Conservation (phyloP, 495 filamentous ascomycete species). For the Penicilliopsis zonata region DNA sequence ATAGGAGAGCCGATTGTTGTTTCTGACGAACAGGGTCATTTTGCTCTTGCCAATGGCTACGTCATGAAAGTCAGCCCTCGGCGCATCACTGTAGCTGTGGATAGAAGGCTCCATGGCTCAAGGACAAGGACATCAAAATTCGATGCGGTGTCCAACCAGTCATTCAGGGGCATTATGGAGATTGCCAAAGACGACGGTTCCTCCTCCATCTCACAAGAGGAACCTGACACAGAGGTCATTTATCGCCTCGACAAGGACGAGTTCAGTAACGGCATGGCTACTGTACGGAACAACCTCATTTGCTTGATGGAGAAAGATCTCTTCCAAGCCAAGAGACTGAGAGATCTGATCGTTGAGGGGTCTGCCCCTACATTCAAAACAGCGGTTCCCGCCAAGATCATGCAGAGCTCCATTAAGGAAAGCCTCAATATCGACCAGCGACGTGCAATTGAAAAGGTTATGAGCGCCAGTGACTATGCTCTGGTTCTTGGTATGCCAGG, state of each 20-base stretch:
- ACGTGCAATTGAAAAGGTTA: slow-evolving; percentile 79
- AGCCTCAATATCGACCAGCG: slow-evolving; percentile 78
- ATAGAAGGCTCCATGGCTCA: slow-evolving; percentile 77
- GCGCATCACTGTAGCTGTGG: slow-evolving; percentile 75
- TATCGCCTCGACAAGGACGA: slow-evolving; percentile 96
- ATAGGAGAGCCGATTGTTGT: slow-evolving; percentile 87
- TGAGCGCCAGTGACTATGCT: slow-evolving; percentile 90
- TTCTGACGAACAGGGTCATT: slow-evolving; percentile 93
- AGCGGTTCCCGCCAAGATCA: slow-evolving; percentile 43
- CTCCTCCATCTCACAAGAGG: slow-evolving; percentile 17
- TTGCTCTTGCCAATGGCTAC: slow-evolving; percentile 85
- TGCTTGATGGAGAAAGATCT: slow-evolving; percentile 76
- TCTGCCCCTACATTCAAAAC: slow-evolving; percentile 62
- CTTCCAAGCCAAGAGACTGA: slow-evolving; percentile 60
- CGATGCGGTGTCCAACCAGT: slow-evolving; percentile 61
- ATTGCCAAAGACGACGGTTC: slow-evolving; percentile 41
- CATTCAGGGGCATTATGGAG: slow-evolving; percentile 87
- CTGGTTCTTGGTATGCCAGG: slow-evolving; percentile 95
- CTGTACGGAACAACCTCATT: slow-evolving; percentile 83
- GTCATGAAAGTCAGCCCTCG: slow-evolving; percentile 62
- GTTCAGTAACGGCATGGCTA: slow-evolving; percentile 95
- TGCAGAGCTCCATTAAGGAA: slow-evolving; percentile 34
- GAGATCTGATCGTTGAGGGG: slow-evolving; percentile 65
- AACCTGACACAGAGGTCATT: slow-evolving; percentile 46
- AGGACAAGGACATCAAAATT: slow-evolving; percentile 65